Evolutionary conservation across 306 rosid genomes (phyloP).

Genomic region (Citrullus amarus): DNA sequence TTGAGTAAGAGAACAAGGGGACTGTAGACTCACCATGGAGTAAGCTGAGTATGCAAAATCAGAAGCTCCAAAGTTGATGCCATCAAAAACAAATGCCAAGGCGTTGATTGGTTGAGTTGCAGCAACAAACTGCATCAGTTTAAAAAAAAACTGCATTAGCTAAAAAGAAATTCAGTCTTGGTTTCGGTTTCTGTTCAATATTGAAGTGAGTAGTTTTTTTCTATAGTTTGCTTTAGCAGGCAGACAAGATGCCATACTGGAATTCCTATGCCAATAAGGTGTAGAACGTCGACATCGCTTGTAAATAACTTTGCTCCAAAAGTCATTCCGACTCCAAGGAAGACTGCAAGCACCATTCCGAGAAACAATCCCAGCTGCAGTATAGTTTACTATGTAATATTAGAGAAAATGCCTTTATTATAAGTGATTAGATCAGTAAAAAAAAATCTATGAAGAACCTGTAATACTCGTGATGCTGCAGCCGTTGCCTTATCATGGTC

Average conservation of each 20-base stretch:
- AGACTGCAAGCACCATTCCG: conserved; percentile 51
- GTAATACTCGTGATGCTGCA: conserved; percentile 70
- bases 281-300: conserved; percentile 46
- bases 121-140: conserved; percentile 62
- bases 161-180: conserved; percentile 11
- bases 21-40: conserved; percentile 60
- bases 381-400: neutral
- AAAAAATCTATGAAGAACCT: conserved; percentile 24
- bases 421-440: neutral
- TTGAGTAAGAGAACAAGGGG: neutral
- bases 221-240: conserved; percentile 4
- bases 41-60: conserved; percentile 93
- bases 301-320: conserved; percentile 77
- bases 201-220: neutral
- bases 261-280: conserved; percentile 56
- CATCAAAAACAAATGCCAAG: conserved; percentile 91
- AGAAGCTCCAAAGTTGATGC: conserved; percentile 95
- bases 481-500: conserved; percentile 59
- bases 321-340: conserved; percentile 63
- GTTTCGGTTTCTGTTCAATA: neutral
- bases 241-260: conserved; percentile 44
- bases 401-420: neutral
- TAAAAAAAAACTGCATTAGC: conserved; percentile 34
- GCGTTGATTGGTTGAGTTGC: conserved; percentile 83
- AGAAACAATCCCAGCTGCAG: conserved; percentile 78